A percentile compares a stretch with the other conserved stretches of the same genome.
phyloP scores from a whole-genome alignment of 129 eudicot genomes.

The Arctium minus region DNA sequence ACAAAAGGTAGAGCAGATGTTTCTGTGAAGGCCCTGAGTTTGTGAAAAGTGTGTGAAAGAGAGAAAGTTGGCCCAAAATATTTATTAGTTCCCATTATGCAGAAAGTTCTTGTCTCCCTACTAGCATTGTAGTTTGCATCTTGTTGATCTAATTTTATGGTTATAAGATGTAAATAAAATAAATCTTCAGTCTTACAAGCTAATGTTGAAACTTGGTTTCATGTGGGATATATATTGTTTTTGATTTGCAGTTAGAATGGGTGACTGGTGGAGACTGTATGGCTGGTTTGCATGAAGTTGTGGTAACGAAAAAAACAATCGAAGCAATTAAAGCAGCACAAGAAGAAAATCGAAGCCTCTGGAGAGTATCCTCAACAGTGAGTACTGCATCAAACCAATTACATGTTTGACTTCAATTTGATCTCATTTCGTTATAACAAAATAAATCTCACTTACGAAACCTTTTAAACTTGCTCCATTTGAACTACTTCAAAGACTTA shows the following conservation, averaged over 20 bases:
- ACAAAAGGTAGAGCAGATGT: too few relatives aligned
- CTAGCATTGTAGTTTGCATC: too few relatives aligned
- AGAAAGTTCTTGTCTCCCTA: too few relatives aligned
- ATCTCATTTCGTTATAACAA: background rate
- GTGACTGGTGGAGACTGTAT: conserved; percentile 90
- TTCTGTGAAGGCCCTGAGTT: too few relatives aligned
- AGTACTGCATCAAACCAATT: conserved; percentile 15
- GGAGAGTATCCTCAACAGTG: conserved; percentile 96
- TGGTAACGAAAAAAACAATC: conserved; percentile 66
- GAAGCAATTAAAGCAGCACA: conserved; percentile 59
- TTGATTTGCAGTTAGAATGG: conserved; percentile 77
- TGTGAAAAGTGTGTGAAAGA: too few relatives aligned
- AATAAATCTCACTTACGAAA: background rate
- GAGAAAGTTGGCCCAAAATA: too few relatives aligned
- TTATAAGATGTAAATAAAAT: background rate
- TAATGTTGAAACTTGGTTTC: background rate
- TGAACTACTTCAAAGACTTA: background rate
- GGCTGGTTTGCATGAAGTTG: conserved; percentile 98
- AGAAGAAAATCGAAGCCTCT: conserved; percentile 72
- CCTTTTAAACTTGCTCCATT: background rate
- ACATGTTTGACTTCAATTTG: background rate
- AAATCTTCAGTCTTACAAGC: background rate
- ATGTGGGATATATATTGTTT: background rate
- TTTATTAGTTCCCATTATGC: too few relatives aligned
- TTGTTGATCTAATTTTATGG: background rate